Percentiles rank a stretch among this genome's conserved stretches.
These are phyloP conservation scores for Rhizomucor pusillus DNA, from an alignment of 371 early-diverging fungal species.

Conservation along the genomic window DNA sequence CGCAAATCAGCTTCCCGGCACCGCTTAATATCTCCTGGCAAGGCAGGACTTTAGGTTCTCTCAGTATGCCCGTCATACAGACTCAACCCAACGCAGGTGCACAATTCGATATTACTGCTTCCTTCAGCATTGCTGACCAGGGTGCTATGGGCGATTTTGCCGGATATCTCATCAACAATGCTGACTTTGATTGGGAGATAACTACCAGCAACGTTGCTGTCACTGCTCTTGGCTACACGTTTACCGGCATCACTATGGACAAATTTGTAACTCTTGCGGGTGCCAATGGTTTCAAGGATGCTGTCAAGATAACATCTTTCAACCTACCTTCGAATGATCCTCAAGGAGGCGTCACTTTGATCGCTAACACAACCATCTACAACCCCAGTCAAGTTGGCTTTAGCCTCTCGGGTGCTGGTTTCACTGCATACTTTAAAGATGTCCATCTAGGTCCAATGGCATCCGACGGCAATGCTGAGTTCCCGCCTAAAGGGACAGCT, in stretches of 20 bases:
- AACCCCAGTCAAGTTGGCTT: constrained; percentile 57
- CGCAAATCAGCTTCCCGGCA: constrained; percentile 52
- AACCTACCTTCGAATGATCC: constrained; percentile 51
- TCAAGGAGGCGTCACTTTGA: constrained; percentile 46
- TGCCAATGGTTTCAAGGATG: constrained; percentile 44
- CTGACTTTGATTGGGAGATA: constrained; percentile 57
- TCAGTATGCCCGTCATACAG: constrained; percentile 46
- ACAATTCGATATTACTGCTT: constrained; percentile 40
- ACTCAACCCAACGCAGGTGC: constrained; percentile 49
- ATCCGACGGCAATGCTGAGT: constrained; percentile 18
- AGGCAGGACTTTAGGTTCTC: constrained; percentile 40
- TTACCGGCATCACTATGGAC: constrained; percentile 53
- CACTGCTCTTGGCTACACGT: constrained; percentile 54
- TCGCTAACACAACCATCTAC: constrained; percentile 35
- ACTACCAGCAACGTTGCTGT: constrained; percentile 48
- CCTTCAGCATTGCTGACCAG: constrained; percentile 42
- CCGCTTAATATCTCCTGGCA: constrained; percentile 54
- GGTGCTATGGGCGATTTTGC: constrained; percentile 51
- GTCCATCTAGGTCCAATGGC: constrained; percentile 30
- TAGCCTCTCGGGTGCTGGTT: constrained; percentile 22
- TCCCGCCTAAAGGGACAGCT: constrained; percentile 24
- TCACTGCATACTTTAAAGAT: constrained; percentile 20
- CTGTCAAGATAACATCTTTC: constrained; percentile 47
- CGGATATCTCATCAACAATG: constrained; percentile 53
- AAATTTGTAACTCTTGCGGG: constrained; percentile 54